phyloP scores from a whole-genome alignment of 306 rosid genomes.

The Vigna trinervia region DNA sequence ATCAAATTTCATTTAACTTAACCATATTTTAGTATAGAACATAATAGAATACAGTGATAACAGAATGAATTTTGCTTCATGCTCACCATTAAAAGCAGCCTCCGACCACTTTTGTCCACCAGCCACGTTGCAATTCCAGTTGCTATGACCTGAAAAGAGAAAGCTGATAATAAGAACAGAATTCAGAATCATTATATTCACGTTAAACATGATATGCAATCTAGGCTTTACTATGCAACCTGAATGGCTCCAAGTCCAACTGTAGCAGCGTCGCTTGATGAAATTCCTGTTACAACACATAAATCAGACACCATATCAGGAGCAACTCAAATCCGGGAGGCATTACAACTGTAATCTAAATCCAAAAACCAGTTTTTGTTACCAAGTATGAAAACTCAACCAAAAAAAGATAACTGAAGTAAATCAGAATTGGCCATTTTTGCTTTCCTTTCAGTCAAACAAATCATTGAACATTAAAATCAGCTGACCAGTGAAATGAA shows the following conservation, averaged over 20 bases:
- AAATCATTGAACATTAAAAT: neutral
- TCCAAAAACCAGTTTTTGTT: constrained; percentile 29
- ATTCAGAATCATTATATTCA: constrained; percentile 27
- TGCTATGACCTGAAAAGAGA: constrained; percentile 62
- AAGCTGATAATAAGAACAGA: constrained; percentile 27
- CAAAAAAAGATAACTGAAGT: constrained; percentile 6
- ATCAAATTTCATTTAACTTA: constrained; percentile 31
- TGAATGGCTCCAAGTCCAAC: constrained; percentile 79
- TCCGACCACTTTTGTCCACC: constrained; percentile 81
- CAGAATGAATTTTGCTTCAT: constrained; percentile 24
- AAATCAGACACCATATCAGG: constrained; percentile 42
- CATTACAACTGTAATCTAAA: constrained; percentile 17
- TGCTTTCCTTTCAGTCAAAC: neutral
- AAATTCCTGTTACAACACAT: constrained; percentile 62
- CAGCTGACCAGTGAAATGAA: constrained; percentile 3
- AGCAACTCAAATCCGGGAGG: constrained; percentile 21
- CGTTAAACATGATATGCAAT: neutral
- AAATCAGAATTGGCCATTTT: neutral
- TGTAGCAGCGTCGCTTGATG: constrained; percentile 70
- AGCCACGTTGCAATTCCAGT: constrained; percentile 82
- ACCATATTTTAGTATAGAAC: neutral
- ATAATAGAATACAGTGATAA: neutral
- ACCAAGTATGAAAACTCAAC: constrained; percentile 29
- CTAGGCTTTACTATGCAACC: constrained; percentile 49
- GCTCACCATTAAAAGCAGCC: constrained; percentile 74